phyloP scores from a whole-genome alignment of 768 basidiomycete species.

The Xanthoconium stramineum region DNA sequence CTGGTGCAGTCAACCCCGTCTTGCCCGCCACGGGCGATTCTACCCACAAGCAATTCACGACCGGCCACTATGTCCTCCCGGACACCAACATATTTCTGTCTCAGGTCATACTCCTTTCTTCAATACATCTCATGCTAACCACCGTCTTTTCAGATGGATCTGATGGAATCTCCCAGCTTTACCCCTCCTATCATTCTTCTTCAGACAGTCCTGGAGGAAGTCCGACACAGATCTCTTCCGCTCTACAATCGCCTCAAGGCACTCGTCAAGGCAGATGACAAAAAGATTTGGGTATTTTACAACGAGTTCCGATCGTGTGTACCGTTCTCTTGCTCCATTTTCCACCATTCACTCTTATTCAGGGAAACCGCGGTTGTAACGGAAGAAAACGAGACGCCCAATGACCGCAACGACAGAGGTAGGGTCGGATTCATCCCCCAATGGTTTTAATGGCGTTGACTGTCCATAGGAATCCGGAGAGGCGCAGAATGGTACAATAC shows the following conservation, averaged over 20 bases:
- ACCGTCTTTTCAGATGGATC: conserved; percentile 70
- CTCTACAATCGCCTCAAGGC: conserved; percentile 90
- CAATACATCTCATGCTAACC: background rate
- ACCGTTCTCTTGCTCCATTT: background rate
- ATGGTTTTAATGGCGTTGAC: background rate
- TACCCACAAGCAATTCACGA: conserved; percentile 52
- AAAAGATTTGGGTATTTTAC: conserved; percentile 80
- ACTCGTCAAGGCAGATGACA: conserved; percentile 81
- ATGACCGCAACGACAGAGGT: conserved; percentile 96
- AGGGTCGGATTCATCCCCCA: background rate
- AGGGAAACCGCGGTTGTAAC: conserved; percentile 81
- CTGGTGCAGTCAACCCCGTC: conserved; percentile 34
- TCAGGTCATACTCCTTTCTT: conserved; percentile 45
- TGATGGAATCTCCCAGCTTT: conserved; percentile 77
- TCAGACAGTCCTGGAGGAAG: conserved; percentile 96
- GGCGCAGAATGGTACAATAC: conserved; percentile 84
- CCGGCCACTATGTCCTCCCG: conserved; percentile 81
- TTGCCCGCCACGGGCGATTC: conserved; percentile 61
- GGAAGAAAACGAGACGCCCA: conserved; percentile 78
- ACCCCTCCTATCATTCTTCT: conserved; percentile 81
- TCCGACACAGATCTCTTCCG: conserved; percentile 89
- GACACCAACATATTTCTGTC: conserved; percentile 95
- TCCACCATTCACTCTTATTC: background rate
- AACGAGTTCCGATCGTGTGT: conserved; percentile 82
- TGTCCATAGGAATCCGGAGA: conserved; percentile 75